phyloP scores from a whole-genome alignment of 768 basidiomycete species.

The Ramaria sp. region DNA sequence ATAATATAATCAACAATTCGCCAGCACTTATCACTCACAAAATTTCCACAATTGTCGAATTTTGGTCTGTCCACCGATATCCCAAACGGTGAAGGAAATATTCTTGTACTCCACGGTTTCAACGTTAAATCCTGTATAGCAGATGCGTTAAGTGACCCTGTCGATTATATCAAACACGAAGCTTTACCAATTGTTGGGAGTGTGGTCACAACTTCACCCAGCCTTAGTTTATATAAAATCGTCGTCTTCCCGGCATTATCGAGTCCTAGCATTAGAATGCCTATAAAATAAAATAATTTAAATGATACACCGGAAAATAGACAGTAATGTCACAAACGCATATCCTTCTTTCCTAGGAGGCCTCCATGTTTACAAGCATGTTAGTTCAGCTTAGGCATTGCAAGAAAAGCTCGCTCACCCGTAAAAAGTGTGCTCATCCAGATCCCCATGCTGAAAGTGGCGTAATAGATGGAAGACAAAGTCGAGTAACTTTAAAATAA shows the following conservation, averaged over 20 bases:
- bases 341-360: background rate
- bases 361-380: background rate
- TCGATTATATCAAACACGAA: background rate
- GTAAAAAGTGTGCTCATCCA: background rate
- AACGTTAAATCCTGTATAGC: conserved; percentile 40
- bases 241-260: conserved; percentile 35
- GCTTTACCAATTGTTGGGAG: conserved; percentile 31
- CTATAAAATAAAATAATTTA: background rate
- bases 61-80: conserved; percentile 50
- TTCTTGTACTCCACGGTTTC: conserved; percentile 48
- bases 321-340: background rate
- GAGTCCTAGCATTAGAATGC: conserved; percentile 23
- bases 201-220: conserved; percentile 26
- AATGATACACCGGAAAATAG: background rate
- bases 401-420: background rate
- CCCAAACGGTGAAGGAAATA: conserved; percentile 48
- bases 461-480: background rate
- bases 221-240: conserved; percentile 32
- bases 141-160: background rate
- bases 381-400: background rate
- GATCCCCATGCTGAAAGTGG: background rate
- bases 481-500: background rate
- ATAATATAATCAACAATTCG: too few relatives aligned
- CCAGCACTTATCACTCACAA: background rate
- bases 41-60: conserved; percentile 30